Base-by-base conservation (phyloP, 306 rosid species). In the Corylus avellana region DNA sequence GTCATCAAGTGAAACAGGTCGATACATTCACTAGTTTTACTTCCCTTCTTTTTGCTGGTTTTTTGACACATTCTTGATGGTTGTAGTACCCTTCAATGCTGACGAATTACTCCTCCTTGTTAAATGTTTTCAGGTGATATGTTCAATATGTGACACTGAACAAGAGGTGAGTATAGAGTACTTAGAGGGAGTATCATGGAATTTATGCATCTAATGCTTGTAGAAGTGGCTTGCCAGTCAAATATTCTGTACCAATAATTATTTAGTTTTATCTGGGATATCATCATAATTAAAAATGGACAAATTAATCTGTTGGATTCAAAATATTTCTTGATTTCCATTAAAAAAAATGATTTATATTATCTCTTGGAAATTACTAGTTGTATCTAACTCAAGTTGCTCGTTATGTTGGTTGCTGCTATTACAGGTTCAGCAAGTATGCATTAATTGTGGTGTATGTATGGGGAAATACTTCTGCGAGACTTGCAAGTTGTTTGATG, bases 381-480 rank as follows among this genome's bases (percentile, higher is more conserved):
- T n/a, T 1, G 2, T 7, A 1, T 55, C 57, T 50, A 70, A 67
- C 80, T 66, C 6, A 13, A 6, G 42, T 51, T 35, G 74, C 77
- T 57, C 29, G 61, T 76, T 70, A 3, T 85, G 64, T 71, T 79
- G 53, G 29, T 82, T 73, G 82, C 70, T 84, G 53, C 75, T 71
- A n/a, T 62, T 81, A 56, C 90, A 91, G 97, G 94, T 90, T 85
- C 92, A 72, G 83, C 97, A 94, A 82, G 79, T 86, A 75, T 94
- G 97, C 81, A 74, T 83, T 17, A 92, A 87, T 49, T 94, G 97
- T 82, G 97, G 97, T 78, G 97, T 94, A 25, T 91, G 97, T 47
- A 91, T 92, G 94, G 93, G 93, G 25, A 91, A 89, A 64, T 92
- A 91, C 87, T 94, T 88, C 79, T 94, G 97, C n/a, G 89, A 70